These are phyloP conservation scores for Blastocystis sp. DNA, from an alignment of 352 stramenopile genomes.

Conservation along the genomic window DNA sequence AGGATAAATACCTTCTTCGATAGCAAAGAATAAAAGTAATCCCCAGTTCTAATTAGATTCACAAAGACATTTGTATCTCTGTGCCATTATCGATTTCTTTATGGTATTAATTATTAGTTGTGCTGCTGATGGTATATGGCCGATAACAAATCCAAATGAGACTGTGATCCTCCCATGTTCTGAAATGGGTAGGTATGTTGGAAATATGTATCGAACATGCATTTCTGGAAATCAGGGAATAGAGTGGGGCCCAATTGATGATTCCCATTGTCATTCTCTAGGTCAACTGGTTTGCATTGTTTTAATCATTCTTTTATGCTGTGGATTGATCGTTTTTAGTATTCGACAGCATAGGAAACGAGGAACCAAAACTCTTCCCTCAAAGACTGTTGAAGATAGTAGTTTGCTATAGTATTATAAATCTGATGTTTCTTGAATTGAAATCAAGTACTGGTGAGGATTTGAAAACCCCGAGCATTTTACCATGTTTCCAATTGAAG, in stretches of 20 bases:
- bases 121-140: not conserved
- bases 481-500: not conserved
- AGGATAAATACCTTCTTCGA: too few relatives aligned
- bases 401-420: not conserved
- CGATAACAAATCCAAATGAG: not conserved
- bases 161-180: not conserved
- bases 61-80: too few relatives aligned
- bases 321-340: not conserved
- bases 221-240: not conserved
- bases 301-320: not conserved
- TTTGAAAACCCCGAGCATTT: slow-evolving; percentile 13
- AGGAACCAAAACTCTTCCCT: not conserved
- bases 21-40: too few relatives aligned
- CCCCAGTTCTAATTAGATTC: too few relatives aligned
- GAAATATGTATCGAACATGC: not conserved
- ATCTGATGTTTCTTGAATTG: not conserved
- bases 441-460: not conserved
- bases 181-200: not conserved
- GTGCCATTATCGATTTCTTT: too few relatives aligned
- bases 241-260: not conserved
- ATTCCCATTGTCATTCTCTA: not conserved
- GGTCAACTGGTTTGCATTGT: not conserved
- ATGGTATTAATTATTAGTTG: not conserved
- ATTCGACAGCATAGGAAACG: not conserved
- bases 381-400: not conserved